phyloP scores from a whole-genome alignment of 208 protist species.

The Hexamita inflata region DNA sequence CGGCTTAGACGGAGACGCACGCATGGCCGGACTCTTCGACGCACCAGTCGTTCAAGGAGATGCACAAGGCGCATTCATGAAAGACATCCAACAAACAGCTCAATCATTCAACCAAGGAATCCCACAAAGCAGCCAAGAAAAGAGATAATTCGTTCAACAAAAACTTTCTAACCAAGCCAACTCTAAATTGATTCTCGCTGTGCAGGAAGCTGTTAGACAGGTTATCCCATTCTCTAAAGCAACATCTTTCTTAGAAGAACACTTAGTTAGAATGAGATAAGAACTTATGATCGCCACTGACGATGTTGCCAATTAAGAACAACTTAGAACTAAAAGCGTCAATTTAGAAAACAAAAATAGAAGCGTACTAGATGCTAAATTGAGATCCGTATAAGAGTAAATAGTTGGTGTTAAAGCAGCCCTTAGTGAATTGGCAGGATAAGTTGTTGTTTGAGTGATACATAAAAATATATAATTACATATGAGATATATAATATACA shows the following conservation, averaged over 20 bases:
- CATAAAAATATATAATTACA: too few relatives aligned
- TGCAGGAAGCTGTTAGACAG: background rate
- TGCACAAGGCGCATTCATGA: too few relatives aligned
- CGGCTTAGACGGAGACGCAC: too few relatives aligned
- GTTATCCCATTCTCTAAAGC: background rate
- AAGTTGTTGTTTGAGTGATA: too few relatives aligned
- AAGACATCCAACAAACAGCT: too few relatives aligned
- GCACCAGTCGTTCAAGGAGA: too few relatives aligned
- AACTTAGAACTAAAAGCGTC: background rate
- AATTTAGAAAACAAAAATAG: background rate
- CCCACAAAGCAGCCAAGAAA: too few relatives aligned
- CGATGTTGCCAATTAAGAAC: background rate
- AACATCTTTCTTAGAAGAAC: background rate
- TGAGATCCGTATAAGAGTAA: background rate
- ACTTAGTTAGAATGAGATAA: background rate
- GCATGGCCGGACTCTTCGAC: too few relatives aligned
- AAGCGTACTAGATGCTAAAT: background rate
- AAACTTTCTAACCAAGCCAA: background rate
- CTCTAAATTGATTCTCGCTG: background rate
- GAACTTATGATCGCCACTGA: background rate
- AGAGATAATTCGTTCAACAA: too few relatives aligned
- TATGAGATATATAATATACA: too few relatives aligned
- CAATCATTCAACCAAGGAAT: too few relatives aligned
- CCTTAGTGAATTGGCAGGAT: background rate
- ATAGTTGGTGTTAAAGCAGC: background rate